Evolutionary conservation across 768 basidiomycete species (phyloP).

Genomic region (Leucosporidium scottii): DNA sequence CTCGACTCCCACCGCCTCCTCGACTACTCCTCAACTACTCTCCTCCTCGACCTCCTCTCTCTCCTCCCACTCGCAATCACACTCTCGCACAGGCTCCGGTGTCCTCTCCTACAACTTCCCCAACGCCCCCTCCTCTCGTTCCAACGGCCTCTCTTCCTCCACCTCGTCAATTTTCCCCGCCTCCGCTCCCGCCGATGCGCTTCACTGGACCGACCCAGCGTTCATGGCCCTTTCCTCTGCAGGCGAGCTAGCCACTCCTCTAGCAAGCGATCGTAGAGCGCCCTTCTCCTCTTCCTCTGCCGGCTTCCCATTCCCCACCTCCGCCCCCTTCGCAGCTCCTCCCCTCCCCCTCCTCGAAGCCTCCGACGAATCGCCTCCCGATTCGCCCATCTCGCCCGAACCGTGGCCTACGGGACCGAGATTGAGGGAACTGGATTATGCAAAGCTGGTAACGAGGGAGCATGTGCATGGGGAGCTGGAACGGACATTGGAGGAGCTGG

Average conservation of each 20-base stretch:
- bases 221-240: too few species aligned
- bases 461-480: conserved; percentile 64
- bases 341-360: not conserved
- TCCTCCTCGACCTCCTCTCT: too few species aligned
- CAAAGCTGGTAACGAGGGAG: conserved; percentile 51
- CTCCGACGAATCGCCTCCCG: not conserved
- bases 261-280: not conserved
- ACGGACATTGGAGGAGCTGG: conserved; percentile 64
- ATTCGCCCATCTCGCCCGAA: not conserved
- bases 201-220: too few species aligned
- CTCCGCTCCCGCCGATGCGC: too few species aligned
- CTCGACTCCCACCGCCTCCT: not conserved
- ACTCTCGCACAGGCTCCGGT: too few species aligned
- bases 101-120: too few species aligned
- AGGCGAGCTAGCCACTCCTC: not conserved
- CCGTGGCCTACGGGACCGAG: conserved; percentile 32
- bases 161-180: not conserved
- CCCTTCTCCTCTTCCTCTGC: not conserved
- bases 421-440: conserved; percentile 65
- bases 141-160: not conserved
- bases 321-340: not conserved
- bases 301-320: not conserved
- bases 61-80: too few species aligned
- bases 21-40: too few species aligned
- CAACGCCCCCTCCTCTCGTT: not conserved